These are phyloP conservation scores for Citrus trifoliata DNA, from an alignment of 345 rosid genomes.

Conservation along the genomic window DNA sequence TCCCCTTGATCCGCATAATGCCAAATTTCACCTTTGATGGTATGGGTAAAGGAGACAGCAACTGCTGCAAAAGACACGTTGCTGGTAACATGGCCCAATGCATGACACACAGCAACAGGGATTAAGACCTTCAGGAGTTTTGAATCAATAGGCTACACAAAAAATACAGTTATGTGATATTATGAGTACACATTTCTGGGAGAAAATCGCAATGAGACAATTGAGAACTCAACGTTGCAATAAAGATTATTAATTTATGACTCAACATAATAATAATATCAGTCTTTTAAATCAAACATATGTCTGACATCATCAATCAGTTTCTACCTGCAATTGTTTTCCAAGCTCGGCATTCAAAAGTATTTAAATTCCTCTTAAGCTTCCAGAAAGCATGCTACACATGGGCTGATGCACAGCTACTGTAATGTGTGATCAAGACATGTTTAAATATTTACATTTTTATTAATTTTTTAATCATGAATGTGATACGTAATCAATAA, in stretches of 20 bases:
- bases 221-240: neutral
- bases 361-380: neutral
- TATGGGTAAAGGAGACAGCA: slow-evolving; percentile 97
- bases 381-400: neutral
- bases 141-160: slow-evolving; percentile 71
- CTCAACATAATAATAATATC: too few relatives aligned
- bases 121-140: slow-evolving; percentile 77
- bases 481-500: neutral
- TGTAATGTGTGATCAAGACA: neutral
- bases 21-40: slow-evolving; percentile 61
- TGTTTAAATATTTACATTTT: neutral
- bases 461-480: neutral
- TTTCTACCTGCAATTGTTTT: neutral
- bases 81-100: slow-evolving; percentile 89
- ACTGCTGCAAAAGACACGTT: slow-evolving; percentile 97
- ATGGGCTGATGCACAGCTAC: neutral
- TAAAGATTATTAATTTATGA: neutral
- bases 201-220: neutral
- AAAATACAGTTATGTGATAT: neutral
- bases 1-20: neutral
- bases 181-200: neutral
- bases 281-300: neutral
- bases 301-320: neutral
- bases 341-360: neutral
- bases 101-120: slow-evolving; percentile 94